Evolutionary conservation across 2,329 filamentous ascomycete species (phyloP).

Genomic region (Pseudogymnoascus verrucosus): DNA sequence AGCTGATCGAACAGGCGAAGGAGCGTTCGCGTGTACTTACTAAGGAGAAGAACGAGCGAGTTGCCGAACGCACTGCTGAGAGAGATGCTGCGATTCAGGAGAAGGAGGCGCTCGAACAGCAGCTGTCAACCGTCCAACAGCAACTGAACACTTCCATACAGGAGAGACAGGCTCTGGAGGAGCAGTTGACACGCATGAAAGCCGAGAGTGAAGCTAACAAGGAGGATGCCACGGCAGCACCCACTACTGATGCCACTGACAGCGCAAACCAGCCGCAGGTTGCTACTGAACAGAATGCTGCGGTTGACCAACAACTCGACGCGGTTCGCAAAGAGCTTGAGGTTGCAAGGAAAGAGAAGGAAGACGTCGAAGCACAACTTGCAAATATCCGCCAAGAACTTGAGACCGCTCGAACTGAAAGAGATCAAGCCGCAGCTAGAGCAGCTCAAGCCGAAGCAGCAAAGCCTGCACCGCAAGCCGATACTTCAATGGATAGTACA

Average conservation of each 20-base stretch:
- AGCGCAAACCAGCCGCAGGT: constrained; percentile 14
- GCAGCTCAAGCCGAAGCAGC: constrained; percentile 31
- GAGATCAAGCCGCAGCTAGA: constrained; percentile 35
- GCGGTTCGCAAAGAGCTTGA: constrained; percentile 54
- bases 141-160: constrained; percentile 38
- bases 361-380: constrained; percentile 57
- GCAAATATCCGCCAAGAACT: constrained; percentile 31
- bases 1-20: constrained; percentile 55
- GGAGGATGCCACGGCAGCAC: constrained; percentile 10
- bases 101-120: constrained; percentile 32
- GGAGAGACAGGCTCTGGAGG: constrained; percentile 27
- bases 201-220: constrained; percentile 48
- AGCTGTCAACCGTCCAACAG: constrained; percentile 35
- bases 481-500: constrained; percentile 37
- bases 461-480: background rate
- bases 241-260: background rate
- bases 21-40: constrained; percentile 48
- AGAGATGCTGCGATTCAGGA: constrained; percentile 30
- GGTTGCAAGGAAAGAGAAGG: constrained; percentile 58
- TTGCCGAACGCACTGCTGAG: constrained; percentile 34
- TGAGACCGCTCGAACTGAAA: constrained; percentile 37
- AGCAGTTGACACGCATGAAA: constrained; percentile 33
- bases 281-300: constrained; percentile 39
- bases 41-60: constrained; percentile 44
- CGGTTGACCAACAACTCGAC: constrained; percentile 43